Base-by-base conservation (phyloP, 208 protist genomes). In the Wallacemonas sp. region DNA sequence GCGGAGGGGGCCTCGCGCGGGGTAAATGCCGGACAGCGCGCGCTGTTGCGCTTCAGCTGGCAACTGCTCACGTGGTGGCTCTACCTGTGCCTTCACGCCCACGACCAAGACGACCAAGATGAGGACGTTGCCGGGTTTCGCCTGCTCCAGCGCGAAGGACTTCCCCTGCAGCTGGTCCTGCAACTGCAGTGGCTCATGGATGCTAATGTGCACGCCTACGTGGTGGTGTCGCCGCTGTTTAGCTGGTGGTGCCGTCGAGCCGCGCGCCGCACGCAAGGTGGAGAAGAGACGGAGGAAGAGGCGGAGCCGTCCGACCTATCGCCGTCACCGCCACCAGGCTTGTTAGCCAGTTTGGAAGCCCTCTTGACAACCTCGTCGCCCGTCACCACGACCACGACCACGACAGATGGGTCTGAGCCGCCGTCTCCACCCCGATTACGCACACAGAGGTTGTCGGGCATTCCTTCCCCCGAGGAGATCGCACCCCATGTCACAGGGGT, bases 191-290 rank as follows among this genome's bases (percentile, higher is more conserved):
- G 78, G 72, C 41, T 79, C 18, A 64, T 65, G 3, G 77, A 84
- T 29, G 82, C 82, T 20, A 88, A 88, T 38, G 77, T 41, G 32
- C 82, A 88, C 66, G 78, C 74, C 69, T 84, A 76, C 61, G 63
- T 84, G 22, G 78, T 88, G 14, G 52, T 69, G 16, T 79, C 67
- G 22, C 74, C 81, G 3, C 33, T 87, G 39, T 84, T 81, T 61
- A 77, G 65, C 32, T 44, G 77, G 44, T 74, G 78, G 61, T 77
- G 69, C 32, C 67, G 57, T 23, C 14, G n/a, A n/a, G n/a, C n/a
- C n/a, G n/a, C n/a, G n/a, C n/a, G n/a, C n/a, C n/a, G n/a, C n/a
- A n/a, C n/a, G n/a, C n/a, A n/a, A n/a, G n/a, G n/a, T n/a, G n/a
- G n/a, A n/a, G n/a, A n/a, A n/a, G 36, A 46, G 31, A 12, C 14